A percentile compares a stretch with the other conserved stretches of the same genome.
Conservation (phyloP, 1,284 basidiomycete genomes). For the Coriolopsis trogii region DNA sequence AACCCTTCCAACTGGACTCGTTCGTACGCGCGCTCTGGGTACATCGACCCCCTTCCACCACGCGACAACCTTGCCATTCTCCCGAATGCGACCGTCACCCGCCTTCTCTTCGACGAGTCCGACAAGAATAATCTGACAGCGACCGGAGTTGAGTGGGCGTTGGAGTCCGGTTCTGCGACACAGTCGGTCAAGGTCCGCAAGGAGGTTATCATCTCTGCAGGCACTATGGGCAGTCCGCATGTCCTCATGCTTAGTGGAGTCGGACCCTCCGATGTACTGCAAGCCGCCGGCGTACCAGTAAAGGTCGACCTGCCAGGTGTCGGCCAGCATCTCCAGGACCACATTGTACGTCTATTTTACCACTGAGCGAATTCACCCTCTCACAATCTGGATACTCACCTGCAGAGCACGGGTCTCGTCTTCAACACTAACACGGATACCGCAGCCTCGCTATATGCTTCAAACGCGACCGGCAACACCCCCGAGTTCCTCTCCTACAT, state of each 20-base stretch:
- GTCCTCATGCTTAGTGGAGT: constrained; percentile 74
- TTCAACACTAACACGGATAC: constrained; percentile 52
- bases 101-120: constrained; percentile 52
- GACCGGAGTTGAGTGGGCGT: constrained; percentile 58
- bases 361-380: too few relatives aligned
- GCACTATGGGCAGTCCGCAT: constrained; percentile 66
- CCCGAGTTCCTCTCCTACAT: constrained; percentile 59
- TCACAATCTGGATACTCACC: neutral
- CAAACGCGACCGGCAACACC: constrained; percentile 30
- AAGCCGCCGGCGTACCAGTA: constrained; percentile 50
- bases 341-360: constrained; percentile 38
- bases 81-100: constrained; percentile 58
- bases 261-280: constrained; percentile 61
- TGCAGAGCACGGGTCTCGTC: constrained; percentile 45
- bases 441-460: constrained; percentile 37
- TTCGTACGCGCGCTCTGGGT: constrained; percentile 68
- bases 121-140: constrained; percentile 48
- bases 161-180: constrained; percentile 31
- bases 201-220: constrained; percentile 64
- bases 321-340: constrained; percentile 78
- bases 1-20: constrained; percentile 68
- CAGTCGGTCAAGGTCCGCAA: constrained; percentile 52
- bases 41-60: constrained; percentile 64
- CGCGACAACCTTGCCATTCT: constrained; percentile 67
- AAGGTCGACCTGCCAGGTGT: constrained; percentile 66